phyloP scores from a whole-genome alignment of 805 yeast species.

The Candida ortonii region DNA sequence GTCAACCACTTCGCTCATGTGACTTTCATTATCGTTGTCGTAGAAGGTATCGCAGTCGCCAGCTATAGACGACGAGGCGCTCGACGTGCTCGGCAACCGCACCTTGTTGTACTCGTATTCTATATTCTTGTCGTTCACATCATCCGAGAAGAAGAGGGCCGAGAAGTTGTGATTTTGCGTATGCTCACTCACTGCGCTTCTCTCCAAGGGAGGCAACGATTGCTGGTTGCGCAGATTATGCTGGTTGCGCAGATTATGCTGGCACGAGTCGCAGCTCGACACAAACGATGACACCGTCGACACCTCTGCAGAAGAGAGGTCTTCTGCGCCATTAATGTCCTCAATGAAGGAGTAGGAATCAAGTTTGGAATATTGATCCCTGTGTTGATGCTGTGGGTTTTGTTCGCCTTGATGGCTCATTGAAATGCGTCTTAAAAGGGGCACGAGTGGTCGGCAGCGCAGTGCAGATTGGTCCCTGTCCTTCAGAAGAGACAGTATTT shows the following conservation, averaged over 20 bases:
- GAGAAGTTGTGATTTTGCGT: slow-evolving; percentile 20
- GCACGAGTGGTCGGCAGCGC: too few species aligned
- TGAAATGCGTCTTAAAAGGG: not conserved
- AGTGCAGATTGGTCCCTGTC: too few species aligned
- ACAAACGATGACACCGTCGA: slow-evolving; percentile 15
- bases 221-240: slow-evolving; percentile 5
- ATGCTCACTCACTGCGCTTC: too few species aligned
- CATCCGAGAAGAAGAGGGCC: slow-evolving; percentile 30
- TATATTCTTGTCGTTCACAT: slow-evolving; percentile 18
- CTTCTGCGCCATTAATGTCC: slow-evolving; percentile 12
- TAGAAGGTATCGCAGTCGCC: slow-evolving; percentile 6
- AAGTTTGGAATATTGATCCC: slow-evolving; percentile 3
- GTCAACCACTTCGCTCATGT: not conserved
- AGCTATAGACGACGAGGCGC: slow-evolving; percentile 14
- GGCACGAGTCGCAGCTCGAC: slow-evolving; percentile 12
- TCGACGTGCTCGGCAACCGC: slow-evolving; percentile 17
- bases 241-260: not conserved
- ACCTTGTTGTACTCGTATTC: slow-evolving; percentile 25
- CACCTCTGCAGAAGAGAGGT: slow-evolving; percentile 8
- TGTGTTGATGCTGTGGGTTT: not conserved
- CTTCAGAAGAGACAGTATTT: slow-evolving; percentile 1
- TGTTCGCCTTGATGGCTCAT: not conserved
- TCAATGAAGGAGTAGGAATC: slow-evolving; percentile 19
- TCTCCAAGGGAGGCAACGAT: too few species aligned
- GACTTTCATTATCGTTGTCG: slow-evolving; percentile 1